Evolutionary conservation across 129 eudicot species (phyloP).

Genomic region (carrot (Daucus carota)): DNA sequence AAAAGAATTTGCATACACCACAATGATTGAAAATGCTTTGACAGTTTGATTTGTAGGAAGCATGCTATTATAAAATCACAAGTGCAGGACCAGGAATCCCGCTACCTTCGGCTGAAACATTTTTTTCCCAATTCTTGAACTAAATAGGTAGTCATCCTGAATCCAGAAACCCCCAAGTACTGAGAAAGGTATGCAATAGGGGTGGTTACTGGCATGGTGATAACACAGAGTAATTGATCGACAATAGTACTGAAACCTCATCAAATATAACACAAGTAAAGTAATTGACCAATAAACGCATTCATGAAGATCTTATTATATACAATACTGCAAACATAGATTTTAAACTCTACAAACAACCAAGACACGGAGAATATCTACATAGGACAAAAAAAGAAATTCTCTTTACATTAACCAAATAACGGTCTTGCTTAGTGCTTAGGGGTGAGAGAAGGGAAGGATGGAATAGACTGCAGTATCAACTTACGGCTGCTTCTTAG

Average conservation of each 20-base stretch:
- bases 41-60: too few relatives aligned
- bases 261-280: not conserved
- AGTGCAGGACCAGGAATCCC: not conserved
- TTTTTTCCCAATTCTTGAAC: too few relatives aligned
- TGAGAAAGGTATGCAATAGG: too few relatives aligned
- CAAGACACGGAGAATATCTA: not conserved
- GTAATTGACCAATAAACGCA: not conserved
- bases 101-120: not conserved
- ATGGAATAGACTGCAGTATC: slow-evolving; percentile 83
- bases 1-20: too few relatives aligned
- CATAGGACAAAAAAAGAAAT: not conserved
- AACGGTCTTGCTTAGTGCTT: slow-evolving; percentile 30
- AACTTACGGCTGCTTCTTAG: slow-evolving; percentile 79
- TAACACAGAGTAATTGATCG: not conserved
- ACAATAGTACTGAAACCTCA: too few relatives aligned
- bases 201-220: too few relatives aligned
- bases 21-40: too few relatives aligned
- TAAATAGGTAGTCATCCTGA: not conserved
- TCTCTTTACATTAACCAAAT: not conserved
- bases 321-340: not conserved
- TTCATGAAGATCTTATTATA: not conserved
- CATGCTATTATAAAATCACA: too few relatives aligned
- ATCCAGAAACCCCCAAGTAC: not conserved
- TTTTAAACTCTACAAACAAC: not conserved
- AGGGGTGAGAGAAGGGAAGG: slow-evolving; percentile 76